phyloP scores from a whole-genome alignment of 2,329 filamentous ascomycete species.

The Sclerotinia nivalis region DNA sequence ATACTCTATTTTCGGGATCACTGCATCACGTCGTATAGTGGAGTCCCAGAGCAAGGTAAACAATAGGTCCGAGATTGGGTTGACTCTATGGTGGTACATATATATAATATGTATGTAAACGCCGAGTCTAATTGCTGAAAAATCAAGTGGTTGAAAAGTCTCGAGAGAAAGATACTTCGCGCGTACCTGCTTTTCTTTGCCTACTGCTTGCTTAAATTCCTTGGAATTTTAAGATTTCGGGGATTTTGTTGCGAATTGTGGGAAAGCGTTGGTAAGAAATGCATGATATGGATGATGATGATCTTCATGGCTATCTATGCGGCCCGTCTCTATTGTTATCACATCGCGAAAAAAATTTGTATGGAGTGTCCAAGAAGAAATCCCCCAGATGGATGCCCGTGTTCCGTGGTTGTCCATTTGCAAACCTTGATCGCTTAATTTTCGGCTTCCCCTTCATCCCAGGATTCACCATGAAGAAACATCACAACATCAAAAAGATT shows the following conservation, averaged over 20 bases:
- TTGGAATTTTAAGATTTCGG: slow-evolving; percentile 5
- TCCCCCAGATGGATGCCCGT: not conserved
- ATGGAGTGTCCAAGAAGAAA: not conserved
- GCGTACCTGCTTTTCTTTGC: slow-evolving; percentile 12
- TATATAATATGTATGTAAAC: slow-evolving; percentile 16
- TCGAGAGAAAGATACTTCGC: slow-evolving; percentile 6
- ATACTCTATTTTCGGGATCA: slow-evolving; percentile 19
- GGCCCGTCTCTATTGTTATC: slow-evolving; percentile 11
- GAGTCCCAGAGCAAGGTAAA: slow-evolving; percentile 3
- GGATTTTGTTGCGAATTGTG: slow-evolving; percentile 20
- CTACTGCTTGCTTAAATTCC: not conserved
- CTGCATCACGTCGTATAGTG: slow-evolving; percentile 13
- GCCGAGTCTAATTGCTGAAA: slow-evolving; percentile 16
- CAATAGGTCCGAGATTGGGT: not conserved
- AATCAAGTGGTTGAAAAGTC: not conserved
- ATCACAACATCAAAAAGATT: not conserved
- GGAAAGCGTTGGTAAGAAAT: slow-evolving; percentile 20
- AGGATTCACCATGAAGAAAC: not conserved
- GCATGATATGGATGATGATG: not conserved
- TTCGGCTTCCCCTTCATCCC: not conserved
- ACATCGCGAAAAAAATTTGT: slow-evolving; percentile 1
- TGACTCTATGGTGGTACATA: not conserved
- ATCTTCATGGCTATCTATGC: slow-evolving; percentile 12
- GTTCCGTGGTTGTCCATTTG: not conserved
- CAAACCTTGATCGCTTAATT: not conserved